Base-by-base conservation (phyloP, 2,329 filamentous ascomycete genomes). In the Xylariales sp. region DNA sequence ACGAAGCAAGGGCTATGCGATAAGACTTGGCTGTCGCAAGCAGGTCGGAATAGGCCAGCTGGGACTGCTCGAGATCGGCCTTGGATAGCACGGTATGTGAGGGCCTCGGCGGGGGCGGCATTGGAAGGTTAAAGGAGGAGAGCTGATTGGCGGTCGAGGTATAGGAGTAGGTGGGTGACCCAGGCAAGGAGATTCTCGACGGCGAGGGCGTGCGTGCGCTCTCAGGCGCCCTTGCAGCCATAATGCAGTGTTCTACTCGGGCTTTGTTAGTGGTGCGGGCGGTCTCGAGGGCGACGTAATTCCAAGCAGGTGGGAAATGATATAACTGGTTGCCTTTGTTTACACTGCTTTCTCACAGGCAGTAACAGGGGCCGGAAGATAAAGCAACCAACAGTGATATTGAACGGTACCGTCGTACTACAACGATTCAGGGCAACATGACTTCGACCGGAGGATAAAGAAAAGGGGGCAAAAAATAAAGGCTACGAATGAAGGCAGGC, bases 151-250 rank as follows among this genome's bases (percentile, higher is more conserved):
- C 83, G 18, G 88, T 90, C 48, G 87, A 89, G 65, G 88, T 86
- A 76, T 89, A 84, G 14, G 89, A 90, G 77, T 87, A 89, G 30
- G 88, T 85, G 46, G 89, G 89, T 18, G 88, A 90, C n/a, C 80
- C 80, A 5, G 89, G 89, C n/a, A 90, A 85, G 18, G 87, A 87
- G 0, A 89, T 80, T 70, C 86, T 83, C n/a, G 85, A 87, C 9
- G 83, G 85, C 41, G 85, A 82, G 41, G 86, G 86, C 32, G 86
- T 85, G 43, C 79, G 80, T 36, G 81, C 78, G 61, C 80, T 73
- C 53, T 63, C 61, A 30, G 55, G n/a, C 5, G 64, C 62, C 49
- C 82, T 81, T 55, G 66, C 62, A 39, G 69, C 65, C 67, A 74
- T 69, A 6, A 45, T 68, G 54, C 39, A 23, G 54, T 57, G 55